Conservation (phyloP, 2,329 filamentous ascomycete genomes). For the Colletotrichum sublineola region DNA sequence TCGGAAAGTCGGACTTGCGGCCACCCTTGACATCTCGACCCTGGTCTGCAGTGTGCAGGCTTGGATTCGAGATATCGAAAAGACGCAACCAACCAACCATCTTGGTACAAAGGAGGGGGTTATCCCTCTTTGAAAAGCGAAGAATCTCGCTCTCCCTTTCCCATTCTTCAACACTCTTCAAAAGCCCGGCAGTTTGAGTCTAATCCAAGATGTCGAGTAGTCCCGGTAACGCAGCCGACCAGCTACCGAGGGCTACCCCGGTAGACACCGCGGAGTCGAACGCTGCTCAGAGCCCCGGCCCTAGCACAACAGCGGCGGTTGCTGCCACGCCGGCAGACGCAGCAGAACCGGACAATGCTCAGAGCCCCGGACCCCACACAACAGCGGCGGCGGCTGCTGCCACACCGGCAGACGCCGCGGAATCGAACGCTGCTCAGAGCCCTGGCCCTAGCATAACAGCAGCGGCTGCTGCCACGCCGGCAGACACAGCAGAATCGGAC, state of each 20-base stretch:
- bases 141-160: background rate
- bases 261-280: background rate
- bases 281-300: background rate
- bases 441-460: background rate
- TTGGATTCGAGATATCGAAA: background rate
- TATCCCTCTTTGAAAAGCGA: background rate
- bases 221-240: background rate
- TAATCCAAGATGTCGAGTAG: background rate
- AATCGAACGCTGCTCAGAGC: background rate
- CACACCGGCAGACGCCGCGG: background rate
- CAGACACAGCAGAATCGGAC: background rate
- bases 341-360: background rate
- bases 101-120: constrained; percentile 11
- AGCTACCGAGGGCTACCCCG: background rate
- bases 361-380: no score
- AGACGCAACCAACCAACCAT: background rate
- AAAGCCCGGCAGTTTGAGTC: background rate
- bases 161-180: background rate
- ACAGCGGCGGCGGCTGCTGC: background rate
- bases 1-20: background rate
- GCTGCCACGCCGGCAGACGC: no score
- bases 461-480: background rate
- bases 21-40: background rate
- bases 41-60: constrained; percentile 2
- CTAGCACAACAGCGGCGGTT: background rate